Evolutionary conservation across 805 yeast genomes (phyloP).

Genomic region (Schizosaccharomyces osmophilus): DNA sequence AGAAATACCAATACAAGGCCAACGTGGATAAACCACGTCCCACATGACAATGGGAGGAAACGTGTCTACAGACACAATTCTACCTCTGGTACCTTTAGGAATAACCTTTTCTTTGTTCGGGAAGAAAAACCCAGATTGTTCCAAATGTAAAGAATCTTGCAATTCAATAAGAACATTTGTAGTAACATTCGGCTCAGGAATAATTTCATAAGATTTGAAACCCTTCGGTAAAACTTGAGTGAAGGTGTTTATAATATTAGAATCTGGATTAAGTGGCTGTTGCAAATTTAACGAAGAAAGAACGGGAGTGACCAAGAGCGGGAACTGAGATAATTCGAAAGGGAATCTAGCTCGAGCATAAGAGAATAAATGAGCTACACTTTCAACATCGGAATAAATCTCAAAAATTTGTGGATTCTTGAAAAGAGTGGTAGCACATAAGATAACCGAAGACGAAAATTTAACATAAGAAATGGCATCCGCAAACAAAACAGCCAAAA

Average conservation of each 20-base stretch:
- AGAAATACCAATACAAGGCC: constrained; percentile 64
- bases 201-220: constrained; percentile 19
- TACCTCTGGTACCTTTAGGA: constrained; percentile 42
- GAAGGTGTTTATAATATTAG: constrained; percentile 34
- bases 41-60: constrained; percentile 30
- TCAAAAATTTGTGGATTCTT: neutral
- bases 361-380: neutral
- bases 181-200: constrained; percentile 24
- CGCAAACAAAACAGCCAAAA: neutral
- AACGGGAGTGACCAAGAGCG: neutral
- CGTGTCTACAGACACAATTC: constrained; percentile 30
- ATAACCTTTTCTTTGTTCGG: constrained; percentile 18
- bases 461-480: neutral
- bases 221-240: constrained; percentile 23
- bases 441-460: neutral
- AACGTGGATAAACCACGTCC: constrained; percentile 53
- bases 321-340: neutral
- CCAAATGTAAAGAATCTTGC: constrained; percentile 16
- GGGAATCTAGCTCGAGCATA: neutral
- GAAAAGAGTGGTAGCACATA: neutral
- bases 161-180: constrained; percentile 26
- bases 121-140: neutral
- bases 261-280: constrained; percentile 4
- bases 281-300: neutral
- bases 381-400: neutral